Conservation (phyloP, 192 early-diverging fungal genomes). For the Haplosporangium gracile region DNA sequence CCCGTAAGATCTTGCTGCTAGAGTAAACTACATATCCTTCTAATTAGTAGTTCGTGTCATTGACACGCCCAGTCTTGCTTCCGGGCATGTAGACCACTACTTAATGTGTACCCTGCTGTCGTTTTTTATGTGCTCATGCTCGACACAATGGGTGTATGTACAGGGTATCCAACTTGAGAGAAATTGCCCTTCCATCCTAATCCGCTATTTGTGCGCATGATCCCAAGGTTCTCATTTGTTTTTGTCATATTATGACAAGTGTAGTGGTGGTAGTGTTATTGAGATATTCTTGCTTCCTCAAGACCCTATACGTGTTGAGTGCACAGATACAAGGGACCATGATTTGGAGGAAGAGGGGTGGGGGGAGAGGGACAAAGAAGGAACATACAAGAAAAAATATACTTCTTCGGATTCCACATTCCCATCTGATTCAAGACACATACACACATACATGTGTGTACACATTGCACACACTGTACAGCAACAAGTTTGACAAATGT, state of each 20-base stretch:
- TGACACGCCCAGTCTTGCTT: too few relatives aligned
- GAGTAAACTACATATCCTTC: too few relatives aligned
- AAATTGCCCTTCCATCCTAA: not conserved
- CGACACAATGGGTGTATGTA: not conserved
- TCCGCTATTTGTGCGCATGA: not conserved
- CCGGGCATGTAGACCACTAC: too few relatives aligned
- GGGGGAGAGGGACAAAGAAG: not conserved
- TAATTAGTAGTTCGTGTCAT: too few relatives aligned
- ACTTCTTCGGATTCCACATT: slow-evolving; percentile 8
- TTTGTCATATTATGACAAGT: not conserved
- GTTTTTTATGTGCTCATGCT: not conserved
- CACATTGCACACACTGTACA: not conserved
- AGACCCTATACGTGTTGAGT: not conserved
- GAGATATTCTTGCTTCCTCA: not conserved
- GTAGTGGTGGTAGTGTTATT: not conserved
- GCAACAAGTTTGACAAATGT: not conserved
- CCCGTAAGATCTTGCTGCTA: too few relatives aligned
- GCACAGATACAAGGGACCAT: not conserved
- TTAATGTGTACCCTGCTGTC: too few relatives aligned
- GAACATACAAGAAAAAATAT: too few relatives aligned
- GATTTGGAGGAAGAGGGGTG: not conserved
- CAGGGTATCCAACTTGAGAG: not conserved
- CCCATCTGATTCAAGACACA: not conserved
- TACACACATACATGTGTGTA: not conserved
- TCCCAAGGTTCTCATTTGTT: not conserved